These are phyloP conservation scores for Fusarium cicatricum DNA, from an alignment of 2,329 filamentous ascomycete genomes.

Conservation along the genomic window DNA sequence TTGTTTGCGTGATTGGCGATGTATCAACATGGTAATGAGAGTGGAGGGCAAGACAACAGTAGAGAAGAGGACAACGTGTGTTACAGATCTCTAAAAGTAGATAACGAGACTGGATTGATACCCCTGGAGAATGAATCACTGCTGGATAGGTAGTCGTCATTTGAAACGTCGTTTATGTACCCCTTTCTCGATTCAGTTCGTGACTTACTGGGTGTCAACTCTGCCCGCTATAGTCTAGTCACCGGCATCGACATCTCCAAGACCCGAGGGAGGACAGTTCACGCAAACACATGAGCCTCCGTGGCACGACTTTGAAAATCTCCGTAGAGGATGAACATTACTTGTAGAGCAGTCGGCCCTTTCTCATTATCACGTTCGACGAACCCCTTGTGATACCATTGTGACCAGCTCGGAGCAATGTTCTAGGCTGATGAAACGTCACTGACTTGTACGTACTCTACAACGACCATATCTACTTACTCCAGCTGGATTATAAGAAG, in stretches of 20 bases:
- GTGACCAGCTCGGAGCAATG: neutral
- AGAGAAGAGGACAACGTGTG: neutral
- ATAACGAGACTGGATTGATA: slow-evolving; percentile 29
- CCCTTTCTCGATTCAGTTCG: neutral
- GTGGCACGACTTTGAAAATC: neutral
- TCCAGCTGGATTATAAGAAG: neutral
- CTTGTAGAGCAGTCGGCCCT: slow-evolving; percentile 20
- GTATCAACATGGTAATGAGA: slow-evolving; percentile 30
- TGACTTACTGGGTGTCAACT: neutral
- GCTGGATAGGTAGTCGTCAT: slow-evolving; percentile 1
- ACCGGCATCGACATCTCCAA: too few species aligned
- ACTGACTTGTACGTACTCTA: neutral
- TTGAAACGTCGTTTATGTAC: slow-evolving; percentile 3
- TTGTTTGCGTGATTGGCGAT: slow-evolving; percentile 5
- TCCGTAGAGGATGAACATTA: neutral
- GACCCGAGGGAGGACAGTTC: neutral
- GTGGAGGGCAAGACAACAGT: slow-evolving; percentile 2
- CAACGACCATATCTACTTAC: neutral
- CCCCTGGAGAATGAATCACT: slow-evolving; percentile 22
- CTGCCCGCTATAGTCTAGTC: too few species aligned
- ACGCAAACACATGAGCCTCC: neutral
- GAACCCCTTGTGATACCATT: slow-evolving; percentile 17
- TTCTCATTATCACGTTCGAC: neutral
- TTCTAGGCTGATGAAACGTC: slow-evolving; percentile 20
- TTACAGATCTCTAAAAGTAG: neutral